A percentile compares a stretch with the other conserved stretches of the same genome.
phyloP scores from a whole-genome alignment of 306 rosid genomes.

The Mimosa pudica region DNA sequence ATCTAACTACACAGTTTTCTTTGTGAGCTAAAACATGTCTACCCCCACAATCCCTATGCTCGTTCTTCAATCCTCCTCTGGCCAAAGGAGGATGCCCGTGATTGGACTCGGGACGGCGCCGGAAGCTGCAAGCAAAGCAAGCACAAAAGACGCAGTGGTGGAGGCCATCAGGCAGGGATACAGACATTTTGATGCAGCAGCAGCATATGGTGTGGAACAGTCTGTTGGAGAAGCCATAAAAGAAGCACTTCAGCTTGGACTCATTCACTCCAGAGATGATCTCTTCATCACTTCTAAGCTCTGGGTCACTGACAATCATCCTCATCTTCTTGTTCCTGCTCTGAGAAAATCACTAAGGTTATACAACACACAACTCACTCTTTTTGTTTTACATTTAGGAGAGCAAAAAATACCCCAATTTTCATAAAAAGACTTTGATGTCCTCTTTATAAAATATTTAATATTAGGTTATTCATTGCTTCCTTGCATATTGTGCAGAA shows the following conservation, averaged over 20 bases:
- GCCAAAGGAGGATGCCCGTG: constrained; percentile 37
- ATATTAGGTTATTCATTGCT: not conserved
- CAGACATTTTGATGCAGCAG: constrained; percentile 54
- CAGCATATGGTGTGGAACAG: constrained; percentile 40
- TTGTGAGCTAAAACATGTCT: not conserved
- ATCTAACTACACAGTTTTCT: not conserved
- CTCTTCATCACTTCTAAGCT: constrained; percentile 60
- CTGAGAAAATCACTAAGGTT: constrained; percentile 44
- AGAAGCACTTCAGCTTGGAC: constrained; percentile 43
- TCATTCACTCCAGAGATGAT: constrained; percentile 30
- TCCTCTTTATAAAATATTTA: no score
- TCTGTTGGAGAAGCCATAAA: constrained; percentile 48
- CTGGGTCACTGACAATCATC: constrained; percentile 50
- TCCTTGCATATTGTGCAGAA: constrained; percentile 28
- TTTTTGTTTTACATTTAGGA: no score
- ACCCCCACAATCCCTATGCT: not conserved
- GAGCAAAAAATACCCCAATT: no score
- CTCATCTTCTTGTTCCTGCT: constrained; percentile 43
- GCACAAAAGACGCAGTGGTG: constrained; percentile 43
- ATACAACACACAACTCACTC: no score
- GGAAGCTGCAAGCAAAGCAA: constrained; percentile 34
- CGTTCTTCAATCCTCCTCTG: not conserved
- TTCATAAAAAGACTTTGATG: no score
- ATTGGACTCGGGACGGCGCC: constrained; percentile 45
- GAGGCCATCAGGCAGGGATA: constrained; percentile 54